Percentiles rank a stretch among this genome's conserved stretches.
These are phyloP conservation scores for Aspergillus pseudonomiae DNA, from an alignment of 2,329 filamentous ascomycete genomes.

Conservation along the genomic window DNA sequence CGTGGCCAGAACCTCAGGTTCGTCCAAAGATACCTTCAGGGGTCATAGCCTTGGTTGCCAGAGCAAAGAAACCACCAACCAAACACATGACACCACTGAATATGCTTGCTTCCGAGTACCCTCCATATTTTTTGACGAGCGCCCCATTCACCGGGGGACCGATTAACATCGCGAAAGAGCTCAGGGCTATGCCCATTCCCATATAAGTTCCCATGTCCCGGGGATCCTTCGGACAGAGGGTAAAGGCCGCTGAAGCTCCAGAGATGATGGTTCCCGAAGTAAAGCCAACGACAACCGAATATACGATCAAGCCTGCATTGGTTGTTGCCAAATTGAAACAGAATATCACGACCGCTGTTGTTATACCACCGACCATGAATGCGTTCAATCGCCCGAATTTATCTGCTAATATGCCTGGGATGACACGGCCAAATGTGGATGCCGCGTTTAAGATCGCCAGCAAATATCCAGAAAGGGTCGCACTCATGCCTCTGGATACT, in stretches of 20 bases:
- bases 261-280: slow-evolving; percentile 44
- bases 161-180: slow-evolving; percentile 49
- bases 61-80: slow-evolving; percentile 27
- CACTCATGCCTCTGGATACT: slow-evolving; percentile 16
- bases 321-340: slow-evolving; percentile 32
- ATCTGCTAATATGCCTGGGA: slow-evolving; percentile 38
- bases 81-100: slow-evolving; percentile 37
- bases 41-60: slow-evolving; percentile 41
- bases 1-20: neutral
- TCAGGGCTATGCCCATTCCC: slow-evolving; percentile 38
- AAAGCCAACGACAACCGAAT: slow-evolving; percentile 43
- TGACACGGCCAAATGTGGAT: slow-evolving; percentile 37
- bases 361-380: slow-evolving; percentile 26
- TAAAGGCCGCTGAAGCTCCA: slow-evolving; percentile 40
- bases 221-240: slow-evolving; percentile 33
- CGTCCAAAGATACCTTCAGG: slow-evolving; percentile 42
- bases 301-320: slow-evolving; percentile 32
- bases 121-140: slow-evolving; percentile 46
- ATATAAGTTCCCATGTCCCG: slow-evolving; percentile 43
- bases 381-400: slow-evolving; percentile 41
- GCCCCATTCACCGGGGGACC: slow-evolving; percentile 53
- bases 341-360: slow-evolving; percentile 35
- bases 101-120: slow-evolving; percentile 41
- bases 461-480: slow-evolving; percentile 31
- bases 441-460: slow-evolving; percentile 38